A percentile compares a stretch with the other conserved stretches of the same genome.
Conservation (phyloP, 352 stramenopile species). For the Globisporangium radiosum region DNA sequence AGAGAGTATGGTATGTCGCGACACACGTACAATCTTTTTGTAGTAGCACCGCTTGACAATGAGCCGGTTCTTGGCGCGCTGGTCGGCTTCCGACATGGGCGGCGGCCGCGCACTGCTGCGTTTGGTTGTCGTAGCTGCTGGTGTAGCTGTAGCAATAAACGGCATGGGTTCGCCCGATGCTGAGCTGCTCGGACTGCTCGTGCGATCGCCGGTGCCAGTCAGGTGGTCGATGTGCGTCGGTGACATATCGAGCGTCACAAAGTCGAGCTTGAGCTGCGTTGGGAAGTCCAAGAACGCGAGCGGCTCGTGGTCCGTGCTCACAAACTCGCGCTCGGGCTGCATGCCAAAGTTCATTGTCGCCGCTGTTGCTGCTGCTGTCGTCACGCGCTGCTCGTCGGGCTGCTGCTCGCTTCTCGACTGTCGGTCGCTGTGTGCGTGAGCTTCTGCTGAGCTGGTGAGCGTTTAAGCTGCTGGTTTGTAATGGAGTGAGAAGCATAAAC, state of each 20-base stretch:
- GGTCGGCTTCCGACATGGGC: slow-evolving; percentile 34
- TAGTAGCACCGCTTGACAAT: slow-evolving; percentile 76
- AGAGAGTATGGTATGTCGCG: too few species aligned
- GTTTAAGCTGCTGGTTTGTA: too few species aligned
- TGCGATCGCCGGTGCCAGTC: background rate
- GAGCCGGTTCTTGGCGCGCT: slow-evolving; percentile 56
- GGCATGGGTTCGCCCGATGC: background rate
- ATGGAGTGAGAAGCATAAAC: too few species aligned
- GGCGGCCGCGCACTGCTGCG: slow-evolving; percentile 30
- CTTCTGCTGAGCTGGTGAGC: too few species aligned
- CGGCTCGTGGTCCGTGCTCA: slow-evolving; percentile 9
- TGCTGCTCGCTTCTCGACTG: background rate
- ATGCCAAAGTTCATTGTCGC: slow-evolving; percentile 6
- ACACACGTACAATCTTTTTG: slow-evolving; percentile 64
- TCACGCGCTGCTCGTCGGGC: background rate
- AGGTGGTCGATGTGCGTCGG: slow-evolving; percentile 11
- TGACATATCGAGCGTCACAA: slow-evolving; percentile 14
- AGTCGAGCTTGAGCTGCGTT: slow-evolving; percentile 16
- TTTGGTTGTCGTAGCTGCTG: slow-evolving; percentile 8
- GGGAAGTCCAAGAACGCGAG: slow-evolving; percentile 14
- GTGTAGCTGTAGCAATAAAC: too few species aligned
- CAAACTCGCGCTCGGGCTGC: slow-evolving; percentile 7
- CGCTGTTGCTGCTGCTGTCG: background rate
- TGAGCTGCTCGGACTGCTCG: slow-evolving; percentile 6
- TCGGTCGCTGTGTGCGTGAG: background rate